Base-by-base conservation (phyloP, 441 rosid species). In the Euphorbia neoarborescens region DNA sequence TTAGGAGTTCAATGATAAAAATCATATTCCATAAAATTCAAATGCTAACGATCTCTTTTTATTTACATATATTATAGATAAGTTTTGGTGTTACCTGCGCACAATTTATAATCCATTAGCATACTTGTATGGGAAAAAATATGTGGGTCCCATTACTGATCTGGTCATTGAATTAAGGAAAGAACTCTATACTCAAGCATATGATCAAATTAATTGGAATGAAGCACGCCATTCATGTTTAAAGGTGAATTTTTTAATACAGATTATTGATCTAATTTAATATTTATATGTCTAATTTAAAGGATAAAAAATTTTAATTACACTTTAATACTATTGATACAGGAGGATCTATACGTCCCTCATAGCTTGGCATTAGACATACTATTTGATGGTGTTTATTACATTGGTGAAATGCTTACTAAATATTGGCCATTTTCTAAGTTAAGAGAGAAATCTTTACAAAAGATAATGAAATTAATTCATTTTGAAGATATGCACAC, bases 271-370 rank as follows among this genome's bases (percentile, higher is more conserved):
- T 32, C 4, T 32, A 32, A 32, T 32, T 32, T 32, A 32, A 4
- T 32, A 4, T 32, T 2, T 32, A 32, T 32, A 32, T 32, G 34
- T 4, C 34, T 32, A 32, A 32, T 32, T 32, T 32, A 32, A 32
- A 32, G 34, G 4, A 32, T 32, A 4, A 32, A 2, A 32, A 32
- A n/a, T n/a, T n/a, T 32, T 2, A 32, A 32, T 32, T 32, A 32
- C 34, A n/a, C n/a, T n/a, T n/a, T n/a, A n/a, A n/a, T n/a, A n/a
- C n/a, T 32, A 4, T n/a, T 20, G n/a, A 57, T 8, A 27, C 50
- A 88, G 96, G 91, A 90, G 67, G 96, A 88, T 71, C 51, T 82
- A 22, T 85, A 85, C 56, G 70, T 81, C 68, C 84, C 89, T 17
- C 92, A 76, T 77, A 77, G 87, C 9, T 34, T 76, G 66, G 63